phyloP scores from a whole-genome alignment of 352 stramenopile genomes.

The Globisporangium okanoganense region DNA sequence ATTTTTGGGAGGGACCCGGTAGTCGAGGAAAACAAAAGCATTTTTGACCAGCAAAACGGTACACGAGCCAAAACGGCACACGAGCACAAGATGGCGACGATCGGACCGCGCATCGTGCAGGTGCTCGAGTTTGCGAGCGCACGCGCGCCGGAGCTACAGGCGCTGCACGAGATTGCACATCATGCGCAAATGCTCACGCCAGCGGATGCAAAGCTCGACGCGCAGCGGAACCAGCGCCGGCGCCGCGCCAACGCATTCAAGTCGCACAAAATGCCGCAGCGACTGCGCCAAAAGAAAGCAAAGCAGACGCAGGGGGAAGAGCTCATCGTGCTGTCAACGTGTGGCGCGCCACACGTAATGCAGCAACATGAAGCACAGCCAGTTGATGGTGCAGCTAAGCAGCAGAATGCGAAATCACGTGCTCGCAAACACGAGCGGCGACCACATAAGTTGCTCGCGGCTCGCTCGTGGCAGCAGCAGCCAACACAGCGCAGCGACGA shows the following conservation, averaged over 20 bases:
- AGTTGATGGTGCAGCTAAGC: not conserved
- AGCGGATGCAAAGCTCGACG: conserved; percentile 40
- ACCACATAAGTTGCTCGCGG: conserved; percentile 37
- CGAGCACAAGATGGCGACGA: conserved; percentile 28
- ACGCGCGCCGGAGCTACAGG: conserved; percentile 69
- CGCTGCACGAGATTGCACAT: conserved; percentile 59
- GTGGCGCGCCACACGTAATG: not conserved
- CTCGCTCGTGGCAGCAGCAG: conserved; percentile 28
- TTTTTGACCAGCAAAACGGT: not conserved
- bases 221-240: conserved; percentile 61
- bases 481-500: not conserved
- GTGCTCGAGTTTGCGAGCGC: conserved; percentile 76
- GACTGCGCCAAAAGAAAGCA: conserved; percentile 30
- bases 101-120: conserved; percentile 63
- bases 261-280: conserved; percentile 56
- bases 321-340: conserved; percentile 18
- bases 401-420: conserved; percentile 15
- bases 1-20: too few relatives aligned
- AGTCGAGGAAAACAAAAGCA: too few relatives aligned
- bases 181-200: conserved; percentile 16
- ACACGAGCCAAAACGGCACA: not conserved
- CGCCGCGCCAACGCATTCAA: conserved; percentile 81
- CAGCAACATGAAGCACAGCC: not conserved
- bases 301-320: conserved; percentile 3
- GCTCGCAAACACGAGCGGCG: conserved; percentile 65